These are phyloP conservation scores for Pichia sp. DNA, from an alignment of 1,139 yeast species.

Conservation along the genomic window DNA sequence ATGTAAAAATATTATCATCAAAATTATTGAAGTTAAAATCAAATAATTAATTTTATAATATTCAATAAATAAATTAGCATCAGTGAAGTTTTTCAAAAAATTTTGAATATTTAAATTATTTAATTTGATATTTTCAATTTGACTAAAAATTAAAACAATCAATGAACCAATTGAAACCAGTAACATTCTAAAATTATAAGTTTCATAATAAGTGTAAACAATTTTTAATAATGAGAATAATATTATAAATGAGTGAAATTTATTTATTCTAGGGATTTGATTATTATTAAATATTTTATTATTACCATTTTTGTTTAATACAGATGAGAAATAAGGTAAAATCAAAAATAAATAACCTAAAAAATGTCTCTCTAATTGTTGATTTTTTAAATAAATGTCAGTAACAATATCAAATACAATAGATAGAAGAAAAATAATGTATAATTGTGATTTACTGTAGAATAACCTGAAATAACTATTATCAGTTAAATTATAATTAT, in stretches of 20 bases:
- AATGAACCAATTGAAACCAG: slow-evolving; percentile 27
- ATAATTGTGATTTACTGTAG: slow-evolving; percentile 18
- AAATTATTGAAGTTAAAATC: slow-evolving; percentile 21
- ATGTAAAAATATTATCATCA: slow-evolving; percentile 20
- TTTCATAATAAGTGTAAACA: slow-evolving; percentile 13
- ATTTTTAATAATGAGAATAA: slow-evolving; percentile 12
- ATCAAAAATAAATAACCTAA: slow-evolving; percentile 21
- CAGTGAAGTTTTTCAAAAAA: slow-evolving; percentile 17
- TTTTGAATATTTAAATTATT: slow-evolving; percentile 7
- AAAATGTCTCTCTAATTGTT: neutral
- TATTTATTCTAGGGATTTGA: neutral
- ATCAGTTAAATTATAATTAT: slow-evolving; percentile 14
- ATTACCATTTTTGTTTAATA: neutral
- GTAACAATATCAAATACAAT: slow-evolving; percentile 1
- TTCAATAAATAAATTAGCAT: slow-evolving; percentile 20
- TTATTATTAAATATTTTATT: neutral
- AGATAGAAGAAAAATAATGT: slow-evolving; percentile 14
- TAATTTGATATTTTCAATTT: slow-evolving; percentile 20
- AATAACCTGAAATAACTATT: slow-evolving; percentile 5
- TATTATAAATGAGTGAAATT: neutral
- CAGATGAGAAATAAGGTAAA: slow-evolving; percentile 13
- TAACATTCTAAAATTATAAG: slow-evolving; percentile 25
- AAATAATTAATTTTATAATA: slow-evolving; percentile 23
- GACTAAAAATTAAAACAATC: slow-evolving; percentile 24
- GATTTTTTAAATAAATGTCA: neutral